These are phyloP conservation scores for Phallus indusiatus DNA, from an alignment of 768 basidiomycete species.

Conservation along the genomic window DNA sequence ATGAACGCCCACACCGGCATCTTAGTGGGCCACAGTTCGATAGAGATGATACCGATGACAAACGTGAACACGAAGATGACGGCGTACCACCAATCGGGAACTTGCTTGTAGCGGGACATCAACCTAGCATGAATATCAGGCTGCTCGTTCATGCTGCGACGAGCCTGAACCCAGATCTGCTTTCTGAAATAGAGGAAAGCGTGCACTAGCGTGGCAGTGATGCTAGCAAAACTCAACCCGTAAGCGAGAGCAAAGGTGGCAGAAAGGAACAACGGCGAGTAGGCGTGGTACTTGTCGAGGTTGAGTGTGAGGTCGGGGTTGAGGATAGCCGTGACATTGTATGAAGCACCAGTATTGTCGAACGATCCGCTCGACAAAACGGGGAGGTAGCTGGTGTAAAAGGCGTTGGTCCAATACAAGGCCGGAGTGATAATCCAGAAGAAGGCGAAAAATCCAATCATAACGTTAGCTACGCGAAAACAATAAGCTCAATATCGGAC, in stretches of 20 bases:
- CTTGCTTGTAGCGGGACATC: conserved; percentile 67
- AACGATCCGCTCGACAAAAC: conserved; percentile 57
- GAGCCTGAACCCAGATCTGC: conserved; percentile 65
- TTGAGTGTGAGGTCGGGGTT: conserved; percentile 48
- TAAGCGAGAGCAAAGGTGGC: conserved; percentile 67
- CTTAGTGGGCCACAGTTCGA: conserved; percentile 62
- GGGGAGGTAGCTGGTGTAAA: conserved; percentile 20
- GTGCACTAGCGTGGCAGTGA: conserved; percentile 68
- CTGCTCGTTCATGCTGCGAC: conserved; percentile 65
- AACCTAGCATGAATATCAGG: conserved; percentile 79
- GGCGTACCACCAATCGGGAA: conserved; percentile 83
- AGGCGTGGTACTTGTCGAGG: conserved; percentile 41
- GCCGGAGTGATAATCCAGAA: conserved; percentile 69
- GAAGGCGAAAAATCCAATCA: conserved; percentile 49
- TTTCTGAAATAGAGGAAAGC: conserved; percentile 67
- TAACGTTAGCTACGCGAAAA: conserved; percentile 58
- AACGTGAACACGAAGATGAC: conserved; percentile 61
- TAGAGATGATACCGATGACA: conserved; percentile 55
- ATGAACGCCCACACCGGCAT: conserved; percentile 71
- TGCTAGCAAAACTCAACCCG: conserved; percentile 73
- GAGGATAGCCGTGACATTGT: conserved; percentile 51
- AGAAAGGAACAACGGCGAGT: conserved; percentile 56
- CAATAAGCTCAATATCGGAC: too few relatives aligned
- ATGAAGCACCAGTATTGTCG: conserved; percentile 48
- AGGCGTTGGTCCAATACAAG: conserved; percentile 29